These are phyloP conservation scores for Alternaria panax DNA, from an alignment of 2,329 filamentous ascomycete genomes.

Conservation along the genomic window DNA sequence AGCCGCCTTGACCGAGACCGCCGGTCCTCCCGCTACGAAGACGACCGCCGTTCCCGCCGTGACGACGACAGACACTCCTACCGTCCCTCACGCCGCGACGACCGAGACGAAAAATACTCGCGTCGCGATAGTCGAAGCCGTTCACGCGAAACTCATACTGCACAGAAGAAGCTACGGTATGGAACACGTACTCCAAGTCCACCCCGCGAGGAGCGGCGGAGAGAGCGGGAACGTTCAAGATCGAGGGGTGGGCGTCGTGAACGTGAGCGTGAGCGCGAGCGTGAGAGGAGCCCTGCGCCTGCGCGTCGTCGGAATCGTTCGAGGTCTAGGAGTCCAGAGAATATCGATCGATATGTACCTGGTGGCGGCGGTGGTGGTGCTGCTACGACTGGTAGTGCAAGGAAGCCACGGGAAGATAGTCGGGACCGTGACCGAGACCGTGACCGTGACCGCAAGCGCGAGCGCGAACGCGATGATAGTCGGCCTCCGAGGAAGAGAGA, in stretches of 20 bases:
- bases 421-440: conserved; percentile 29
- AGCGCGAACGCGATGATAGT: too few species aligned
- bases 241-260: conserved; percentile 28
- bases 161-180: conserved; percentile 39
- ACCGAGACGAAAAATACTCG: conserved; percentile 26
- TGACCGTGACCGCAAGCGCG: conserved; percentile 29
- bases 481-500: too few species aligned
- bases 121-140: conserved; percentile 42
- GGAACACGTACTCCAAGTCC: conserved; percentile 38
- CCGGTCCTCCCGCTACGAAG: conserved; percentile 32
- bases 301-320: conserved; percentile 30
- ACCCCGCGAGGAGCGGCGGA: conserved; percentile 30
- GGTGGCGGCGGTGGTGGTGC: conserved; percentile 24
- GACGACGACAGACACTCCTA: conserved; percentile 40
- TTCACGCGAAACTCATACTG: conserved; percentile 40
- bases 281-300: conserved; percentile 26
- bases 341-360: conserved; percentile 50
- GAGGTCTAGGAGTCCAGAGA: conserved; percentile 44
- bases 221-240: conserved; percentile 35
- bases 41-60: conserved; percentile 34
- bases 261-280: conserved; percentile 29
- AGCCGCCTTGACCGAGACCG: conserved; percentile 42
- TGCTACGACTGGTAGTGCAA: conserved; percentile 31
- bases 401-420: conserved; percentile 24
- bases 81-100: conserved; percentile 35